A percentile compares a stretch with the other conserved stretches of the same genome.
Evolutionary conservation across 75 land plant species (phyloP).

Genomic region (Isoetes taiwanensis): DNA sequence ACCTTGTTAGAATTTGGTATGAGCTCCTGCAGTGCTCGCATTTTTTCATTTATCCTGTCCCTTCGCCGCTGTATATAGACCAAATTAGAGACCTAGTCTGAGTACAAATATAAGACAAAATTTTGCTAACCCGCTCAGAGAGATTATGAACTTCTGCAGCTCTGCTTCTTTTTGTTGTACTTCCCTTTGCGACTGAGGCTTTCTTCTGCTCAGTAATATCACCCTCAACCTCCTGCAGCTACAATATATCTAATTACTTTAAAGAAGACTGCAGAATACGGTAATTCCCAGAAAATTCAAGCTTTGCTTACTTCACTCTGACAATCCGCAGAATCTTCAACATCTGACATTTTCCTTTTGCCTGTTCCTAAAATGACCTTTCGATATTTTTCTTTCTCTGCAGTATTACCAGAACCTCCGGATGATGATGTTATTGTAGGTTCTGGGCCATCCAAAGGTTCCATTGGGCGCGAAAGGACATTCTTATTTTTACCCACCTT

Average conservation of each 20-base stretch:
- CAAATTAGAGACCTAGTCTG: background rate
- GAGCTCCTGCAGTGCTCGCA: conserved; percentile 25
- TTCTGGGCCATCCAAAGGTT: conserved; percentile 39
- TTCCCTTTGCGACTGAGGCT: conserved; percentile 20
- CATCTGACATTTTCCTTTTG: conserved; percentile 45
- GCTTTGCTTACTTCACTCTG: conserved; percentile 53
- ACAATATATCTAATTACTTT: background rate
- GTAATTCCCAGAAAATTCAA: background rate
- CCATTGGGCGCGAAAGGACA: no score
- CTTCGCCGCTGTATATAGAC: conserved; percentile 16
- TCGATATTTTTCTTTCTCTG: conserved; percentile 19
- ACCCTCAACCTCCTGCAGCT: conserved; percentile 47
- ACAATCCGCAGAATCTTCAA: conserved; percentile 44
- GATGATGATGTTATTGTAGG: conserved; percentile 54
- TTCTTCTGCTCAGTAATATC: conserved; percentile 44
- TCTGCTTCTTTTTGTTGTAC: conserved; percentile 61
- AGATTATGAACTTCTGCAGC: conserved; percentile 90
- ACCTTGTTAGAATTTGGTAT: conserved; percentile 27
- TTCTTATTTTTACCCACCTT: no score
- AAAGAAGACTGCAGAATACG: background rate
- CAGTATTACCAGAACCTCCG: conserved; percentile 52
- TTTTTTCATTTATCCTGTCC: conserved; percentile 24
- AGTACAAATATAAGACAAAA: background rate
- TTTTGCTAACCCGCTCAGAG: conserved; percentile 58
- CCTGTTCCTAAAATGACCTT: conserved; percentile 24